Evolutionary conservation across 495 filamentous ascomycete species (phyloP).

Genomic region (Xylaria sp.): DNA sequence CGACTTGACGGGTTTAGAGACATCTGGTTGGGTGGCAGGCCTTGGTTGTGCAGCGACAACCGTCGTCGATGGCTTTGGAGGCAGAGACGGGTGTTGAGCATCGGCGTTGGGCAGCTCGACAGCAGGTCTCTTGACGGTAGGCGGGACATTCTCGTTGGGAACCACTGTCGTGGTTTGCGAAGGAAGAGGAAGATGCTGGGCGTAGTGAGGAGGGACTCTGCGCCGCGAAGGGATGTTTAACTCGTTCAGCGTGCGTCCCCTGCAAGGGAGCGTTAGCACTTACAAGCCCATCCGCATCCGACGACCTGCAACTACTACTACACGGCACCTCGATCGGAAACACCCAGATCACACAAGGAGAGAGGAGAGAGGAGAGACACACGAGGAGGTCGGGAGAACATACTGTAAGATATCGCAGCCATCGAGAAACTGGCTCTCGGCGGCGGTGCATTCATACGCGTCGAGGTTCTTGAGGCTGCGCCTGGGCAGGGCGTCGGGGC

Average conservation of each 20-base stretch:
- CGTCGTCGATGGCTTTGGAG: constrained; percentile 15
- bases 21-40: background rate
- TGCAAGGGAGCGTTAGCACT: constrained; percentile 45
- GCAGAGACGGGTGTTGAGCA: background rate
- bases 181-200: constrained; percentile 26
- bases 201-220: constrained; percentile 46
- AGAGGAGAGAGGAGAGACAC: constrained; percentile 5
- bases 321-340: constrained; percentile 26
- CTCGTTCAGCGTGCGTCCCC: constrained; percentile 75
- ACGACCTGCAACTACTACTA: no score
- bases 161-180: constrained; percentile 22
- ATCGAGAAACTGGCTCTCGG: constrained; percentile 72
- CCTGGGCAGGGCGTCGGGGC: constrained; percentile 51
- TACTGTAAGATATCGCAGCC: constrained; percentile 80
- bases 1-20: background rate
- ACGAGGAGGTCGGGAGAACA: constrained; percentile 42
- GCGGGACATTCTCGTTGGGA: constrained; percentile 28
- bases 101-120: background rate
- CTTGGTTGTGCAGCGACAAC: background rate
- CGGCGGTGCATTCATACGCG: constrained; percentile 57
- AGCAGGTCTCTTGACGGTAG: background rate
- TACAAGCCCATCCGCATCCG: constrained; percentile 28
- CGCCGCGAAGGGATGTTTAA: constrained; percentile 68
- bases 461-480: constrained; percentile 50
- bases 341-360: constrained; percentile 18